Base-by-base conservation (phyloP, 2,329 filamentous ascomycete genomes). In the Diplodia corticola region DNA sequence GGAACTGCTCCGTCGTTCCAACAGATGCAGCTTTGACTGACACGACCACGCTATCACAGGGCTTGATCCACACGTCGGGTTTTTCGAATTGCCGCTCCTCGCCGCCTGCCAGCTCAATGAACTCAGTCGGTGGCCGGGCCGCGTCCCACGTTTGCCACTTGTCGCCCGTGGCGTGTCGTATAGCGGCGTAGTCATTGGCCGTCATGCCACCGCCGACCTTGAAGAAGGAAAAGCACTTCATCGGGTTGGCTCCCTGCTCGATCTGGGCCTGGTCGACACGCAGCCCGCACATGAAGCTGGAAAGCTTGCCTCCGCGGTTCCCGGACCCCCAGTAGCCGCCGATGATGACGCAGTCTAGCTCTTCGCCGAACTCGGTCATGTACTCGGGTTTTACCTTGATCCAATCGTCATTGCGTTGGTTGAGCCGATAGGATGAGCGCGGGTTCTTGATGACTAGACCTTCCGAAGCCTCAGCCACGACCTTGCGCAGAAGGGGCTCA, bases 341-440 rank as follows among this genome's bases (percentile, higher is more conserved):
- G 63, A 99, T 87, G 17, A 99, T 84, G 15, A 97, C 81, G 70
- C 93, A 92, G 75, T 99, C 95, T 3, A 99, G 86, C 0, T 90
- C 92, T 78, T 98, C 94, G 68, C 95, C 95, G 75, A 95, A 97
- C 69, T 97, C 94, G 2, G 89, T 89, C 93, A 98, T 97, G 77
- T 99, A 99, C 70, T 99, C 95, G 1, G 95, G 95, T 73, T 99
- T 99, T 9, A 99, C 93, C 76, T 99, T 99, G 80, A 97, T 90
- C 95, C 95, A 99, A 77, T 97, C 92, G 71, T 96, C 91, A 72
- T 96, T 95, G 55, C 95, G 90, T 70, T 92, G 91, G 73, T 96
- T 97, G 10, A 98, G 84, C 6, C 88, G 85, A 76, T 99, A 99
- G 73, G 87, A 85, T 0, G 93, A 96, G 5, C 90, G 85, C 7